These are phyloP conservation scores for Backusella circina DNA, from an alignment of 192 early-diverging fungal species.

Conservation along the genomic window DNA sequence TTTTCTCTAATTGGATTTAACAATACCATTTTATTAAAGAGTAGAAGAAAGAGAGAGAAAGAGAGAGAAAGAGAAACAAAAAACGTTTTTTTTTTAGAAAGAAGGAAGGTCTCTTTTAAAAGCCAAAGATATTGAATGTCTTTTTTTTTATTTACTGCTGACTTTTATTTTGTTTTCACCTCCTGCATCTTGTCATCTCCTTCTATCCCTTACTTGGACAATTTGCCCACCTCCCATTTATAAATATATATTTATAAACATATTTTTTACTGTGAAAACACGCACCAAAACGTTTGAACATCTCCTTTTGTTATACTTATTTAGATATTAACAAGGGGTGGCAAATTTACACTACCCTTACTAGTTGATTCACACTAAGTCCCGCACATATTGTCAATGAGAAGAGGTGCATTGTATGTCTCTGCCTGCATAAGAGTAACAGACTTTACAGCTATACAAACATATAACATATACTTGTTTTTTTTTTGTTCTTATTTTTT, in stretches of 20 bases:
- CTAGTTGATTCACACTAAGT: neutral
- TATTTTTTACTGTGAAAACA: neutral
- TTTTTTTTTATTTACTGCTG: neutral
- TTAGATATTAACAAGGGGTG: constrained; percentile 6
- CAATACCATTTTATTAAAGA: neutral
- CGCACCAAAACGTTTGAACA: neutral
- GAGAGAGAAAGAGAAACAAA: neutral
- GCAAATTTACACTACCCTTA: neutral
- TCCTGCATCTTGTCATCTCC: constrained; percentile 5
- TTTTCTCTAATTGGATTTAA: neutral
- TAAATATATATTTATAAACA: neutral
- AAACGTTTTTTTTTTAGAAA: neutral
- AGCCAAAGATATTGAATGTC: neutral
- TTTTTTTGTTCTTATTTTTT: neutral
- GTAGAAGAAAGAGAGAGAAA: neutral
- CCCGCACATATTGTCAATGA: neutral
- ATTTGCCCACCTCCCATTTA: neutral
- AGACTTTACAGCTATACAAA: neutral
- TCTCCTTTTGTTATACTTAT: constrained; percentile 1
- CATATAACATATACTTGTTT: neutral
- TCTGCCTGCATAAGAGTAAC: neutral
- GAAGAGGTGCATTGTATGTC: neutral
- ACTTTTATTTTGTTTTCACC: neutral
- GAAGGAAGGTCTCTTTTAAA: neutral
- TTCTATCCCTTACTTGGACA: neutral